Conservation (phyloP, 257 asterid species). For the Coffea canephora region DNA sequence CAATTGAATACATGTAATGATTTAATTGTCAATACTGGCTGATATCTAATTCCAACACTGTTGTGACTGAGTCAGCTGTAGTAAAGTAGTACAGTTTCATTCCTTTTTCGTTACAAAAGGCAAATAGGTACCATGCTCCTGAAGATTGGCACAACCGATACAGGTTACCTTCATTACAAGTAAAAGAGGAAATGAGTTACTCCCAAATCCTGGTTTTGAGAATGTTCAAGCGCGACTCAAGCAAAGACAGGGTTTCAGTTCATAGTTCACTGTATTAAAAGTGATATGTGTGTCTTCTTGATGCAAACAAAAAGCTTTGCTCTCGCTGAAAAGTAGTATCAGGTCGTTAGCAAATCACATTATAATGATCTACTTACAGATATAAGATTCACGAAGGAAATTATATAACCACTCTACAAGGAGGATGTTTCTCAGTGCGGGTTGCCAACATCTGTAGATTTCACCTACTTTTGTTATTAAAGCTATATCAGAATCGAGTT, state of each 20-base stretch:
- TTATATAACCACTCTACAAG: slow-evolving; percentile 3
- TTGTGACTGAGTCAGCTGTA: neutral
- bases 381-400: neutral
- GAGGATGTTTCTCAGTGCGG: neutral
- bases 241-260: neutral
- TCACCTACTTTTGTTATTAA: neutral
- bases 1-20: neutral
- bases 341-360: neutral
- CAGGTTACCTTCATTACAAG: neutral
- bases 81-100: neutral
- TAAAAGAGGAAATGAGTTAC: neutral
- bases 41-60: neutral
- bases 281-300: neutral
- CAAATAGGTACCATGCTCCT: neutral
- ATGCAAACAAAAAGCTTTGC: slow-evolving; percentile 1
- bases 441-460: slow-evolving; percentile 6
- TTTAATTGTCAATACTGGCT: neutral
- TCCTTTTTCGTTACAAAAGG: slow-evolving; percentile 5
- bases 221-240: neutral
- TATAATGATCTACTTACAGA: neutral
- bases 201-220: neutral
- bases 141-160: neutral
- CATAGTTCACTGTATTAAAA: slow-evolving; percentile 8
- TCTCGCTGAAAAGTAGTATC: neutral
- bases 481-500: neutral